These are phyloP conservation scores for Phoma sp. DNA, from an alignment of 2,329 filamentous ascomycete genomes.

Conservation along the genomic window DNA sequence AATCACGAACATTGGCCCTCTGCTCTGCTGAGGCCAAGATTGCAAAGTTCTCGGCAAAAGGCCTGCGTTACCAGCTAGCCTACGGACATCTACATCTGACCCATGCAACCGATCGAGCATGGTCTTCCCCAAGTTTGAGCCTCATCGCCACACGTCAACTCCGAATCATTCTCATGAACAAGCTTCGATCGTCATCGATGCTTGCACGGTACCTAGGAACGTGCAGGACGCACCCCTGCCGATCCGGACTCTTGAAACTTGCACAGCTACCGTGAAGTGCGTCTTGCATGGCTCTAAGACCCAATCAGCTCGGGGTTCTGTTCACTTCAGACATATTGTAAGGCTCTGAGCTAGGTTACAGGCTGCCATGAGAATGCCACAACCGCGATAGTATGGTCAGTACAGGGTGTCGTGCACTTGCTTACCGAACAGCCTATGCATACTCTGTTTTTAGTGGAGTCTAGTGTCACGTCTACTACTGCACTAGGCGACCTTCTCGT, in stretches of 20 bases:
- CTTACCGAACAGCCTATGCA: constrained; percentile 27
- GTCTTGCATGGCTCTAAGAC: constrained; percentile 25
- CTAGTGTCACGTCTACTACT: constrained; percentile 29
- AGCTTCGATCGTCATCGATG: constrained; percentile 19
- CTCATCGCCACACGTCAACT: constrained; percentile 25
- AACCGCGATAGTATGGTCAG: constrained; percentile 21
- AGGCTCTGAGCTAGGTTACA: constrained; percentile 26
- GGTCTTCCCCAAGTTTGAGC: constrained; percentile 31
- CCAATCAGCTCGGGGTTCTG: constrained; percentile 19
- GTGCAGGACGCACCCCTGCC: constrained; percentile 39
- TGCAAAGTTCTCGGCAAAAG: not conserved
- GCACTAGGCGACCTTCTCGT: constrained; percentile 35
- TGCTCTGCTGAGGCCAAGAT: not conserved
- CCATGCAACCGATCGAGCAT: constrained; percentile 31
- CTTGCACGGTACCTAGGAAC: constrained; percentile 32
- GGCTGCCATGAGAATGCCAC: constrained; percentile 16
- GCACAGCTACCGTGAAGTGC: constrained; percentile 33
- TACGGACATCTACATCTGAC: constrained; percentile 18
- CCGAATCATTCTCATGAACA: constrained; percentile 18
- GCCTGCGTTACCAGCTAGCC: not conserved
- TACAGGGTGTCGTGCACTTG: constrained; percentile 17
- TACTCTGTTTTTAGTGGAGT: constrained; percentile 25
- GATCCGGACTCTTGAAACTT: constrained; percentile 37
- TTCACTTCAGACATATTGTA: constrained; percentile 20
- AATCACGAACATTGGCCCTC: not conserved